Base-by-base conservation (phyloP, 768 basidiomycete genomes). In the Russula brevipes region DNA sequence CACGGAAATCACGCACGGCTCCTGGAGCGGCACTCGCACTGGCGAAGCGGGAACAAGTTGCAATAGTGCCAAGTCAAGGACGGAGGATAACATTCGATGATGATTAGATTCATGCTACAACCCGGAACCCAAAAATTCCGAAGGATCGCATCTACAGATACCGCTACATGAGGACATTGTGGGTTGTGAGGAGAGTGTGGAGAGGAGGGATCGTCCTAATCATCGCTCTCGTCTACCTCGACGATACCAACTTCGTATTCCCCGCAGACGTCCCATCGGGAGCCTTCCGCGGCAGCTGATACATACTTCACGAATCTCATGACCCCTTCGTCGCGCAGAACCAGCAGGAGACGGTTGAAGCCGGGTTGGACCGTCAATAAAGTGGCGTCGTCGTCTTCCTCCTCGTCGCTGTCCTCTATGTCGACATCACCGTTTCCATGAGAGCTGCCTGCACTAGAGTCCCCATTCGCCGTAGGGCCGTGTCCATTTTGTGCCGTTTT, bases 231-330 rank as follows among this genome's bases (percentile, higher is more conserved):
- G 19, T 68, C 67, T 54, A 57, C 59, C 30, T 88, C 83, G 30
- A 92, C 72, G 78, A 88, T 85, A 2, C 91, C 94, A 10, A 97
- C 87, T 70, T 94, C 92, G 73, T 89, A 98, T 76, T 98, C 96
- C 4, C 86, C 88, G 66, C 87, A 91, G 11, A 98, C 77, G 72
- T 98, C 96, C 94, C 94, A 98, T 58, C 96, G 79, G 35, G 91
- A 94, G 9, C 94, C 92, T 56, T 86, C 84, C 0, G 96, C 96
- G 1, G 87, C 85, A 16, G 91, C 91, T 33, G 89, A 90, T 19
- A 98, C 84, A 70, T 98, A 98, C 73, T 98, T 98, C 66, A 95
- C 92, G 72, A 98, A 98, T 46, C 84, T 84, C 85, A 98, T 87
- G 52, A 98, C 94, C 19, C 89, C 84, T 70, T 94, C 90, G 73